phyloP scores from a whole-genome alignment of 345 rosid species.

The Anacardium occidentale region DNA sequence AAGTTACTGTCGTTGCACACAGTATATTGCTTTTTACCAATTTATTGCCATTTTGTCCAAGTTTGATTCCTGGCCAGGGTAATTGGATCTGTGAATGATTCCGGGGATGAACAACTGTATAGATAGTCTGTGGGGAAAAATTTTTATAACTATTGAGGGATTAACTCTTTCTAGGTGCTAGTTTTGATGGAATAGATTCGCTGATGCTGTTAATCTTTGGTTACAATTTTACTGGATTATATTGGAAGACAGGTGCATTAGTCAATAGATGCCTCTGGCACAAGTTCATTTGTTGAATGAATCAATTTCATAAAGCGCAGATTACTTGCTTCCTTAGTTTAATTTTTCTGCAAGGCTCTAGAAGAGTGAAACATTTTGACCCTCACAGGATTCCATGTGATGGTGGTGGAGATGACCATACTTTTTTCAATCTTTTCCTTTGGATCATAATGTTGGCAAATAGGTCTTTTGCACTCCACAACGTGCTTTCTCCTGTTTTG shows the following conservation, averaged over 20 bases:
- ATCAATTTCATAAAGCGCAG: background rate
- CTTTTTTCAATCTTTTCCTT: background rate
- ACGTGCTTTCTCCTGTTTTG: background rate
- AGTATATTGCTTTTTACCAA: background rate
- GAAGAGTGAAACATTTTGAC: background rate
- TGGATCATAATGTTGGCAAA: background rate
- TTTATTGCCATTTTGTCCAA: background rate
- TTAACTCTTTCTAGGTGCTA: background rate
- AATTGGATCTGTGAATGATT: background rate
- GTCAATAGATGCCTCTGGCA: background rate
- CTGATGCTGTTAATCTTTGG: background rate
- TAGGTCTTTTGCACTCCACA: too few species aligned
- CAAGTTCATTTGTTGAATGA: background rate
- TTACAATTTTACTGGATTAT: background rate
- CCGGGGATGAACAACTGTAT: background rate
- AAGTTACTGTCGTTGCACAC: slow-evolving; percentile 7
- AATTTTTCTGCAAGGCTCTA: background rate
- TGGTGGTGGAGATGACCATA: background rate
- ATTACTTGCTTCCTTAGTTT: background rate
- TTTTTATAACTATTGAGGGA: background rate
- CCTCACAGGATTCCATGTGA: background rate
- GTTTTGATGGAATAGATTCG: background rate
- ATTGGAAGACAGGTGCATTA: background rate
- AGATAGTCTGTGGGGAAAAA: background rate
- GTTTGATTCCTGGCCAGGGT: background rate